phyloP scores from a whole-genome alignment of 345 rosid genomes.

The Eucalyptus fibrosa region DNA sequence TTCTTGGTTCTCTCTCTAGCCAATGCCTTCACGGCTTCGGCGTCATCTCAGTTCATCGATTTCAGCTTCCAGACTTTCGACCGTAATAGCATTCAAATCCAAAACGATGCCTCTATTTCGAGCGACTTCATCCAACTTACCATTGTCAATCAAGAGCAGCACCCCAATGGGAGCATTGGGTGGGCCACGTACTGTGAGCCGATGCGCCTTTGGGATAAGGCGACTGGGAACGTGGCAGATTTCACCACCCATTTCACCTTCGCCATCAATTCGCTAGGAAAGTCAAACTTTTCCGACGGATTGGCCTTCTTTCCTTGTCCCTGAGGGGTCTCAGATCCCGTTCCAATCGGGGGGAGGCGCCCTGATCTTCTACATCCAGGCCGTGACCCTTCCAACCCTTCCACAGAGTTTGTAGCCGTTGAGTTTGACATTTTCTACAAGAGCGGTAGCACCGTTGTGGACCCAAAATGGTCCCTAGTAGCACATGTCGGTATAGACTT shows the following conservation, averaged over 20 bases:
- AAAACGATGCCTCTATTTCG: background rate
- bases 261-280: background rate
- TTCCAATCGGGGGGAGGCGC: background rate
- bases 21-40: background rate
- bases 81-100: background rate
- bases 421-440: background rate
- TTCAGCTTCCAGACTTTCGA: background rate
- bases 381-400: background rate
- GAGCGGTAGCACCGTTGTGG: background rate
- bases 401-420: background rate
- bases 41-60: background rate
- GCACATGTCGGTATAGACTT: background rate
- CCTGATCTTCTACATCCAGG: background rate
- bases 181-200: background rate
- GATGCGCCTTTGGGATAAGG: background rate
- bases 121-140: background rate
- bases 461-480: background rate
- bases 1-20: background rate
- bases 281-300: too few species aligned
- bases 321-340: background rate
- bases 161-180: background rate
- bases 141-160: background rate
- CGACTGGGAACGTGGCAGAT: background rate
- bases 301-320: background rate
- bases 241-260: background rate